Percentiles rank a stretch among this genome's conserved stretches.
Conservation (phyloP, 495 filamentous ascomycete genomes). For the Tuber magnatum region DNA sequence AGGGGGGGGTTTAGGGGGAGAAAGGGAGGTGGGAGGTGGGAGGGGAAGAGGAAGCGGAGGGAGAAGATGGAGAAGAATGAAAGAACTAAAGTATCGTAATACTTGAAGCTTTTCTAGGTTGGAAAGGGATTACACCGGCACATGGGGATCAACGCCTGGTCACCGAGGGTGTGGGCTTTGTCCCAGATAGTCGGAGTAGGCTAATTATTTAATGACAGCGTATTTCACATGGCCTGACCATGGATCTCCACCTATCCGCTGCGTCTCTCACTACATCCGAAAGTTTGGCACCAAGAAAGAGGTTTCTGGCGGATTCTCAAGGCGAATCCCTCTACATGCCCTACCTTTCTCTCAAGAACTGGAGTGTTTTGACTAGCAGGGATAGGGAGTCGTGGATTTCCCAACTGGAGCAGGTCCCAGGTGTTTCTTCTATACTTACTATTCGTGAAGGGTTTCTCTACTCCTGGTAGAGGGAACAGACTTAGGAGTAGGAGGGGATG, state of each 20-base stretch:
- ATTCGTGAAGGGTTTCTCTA: neutral
- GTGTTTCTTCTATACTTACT: neutral
- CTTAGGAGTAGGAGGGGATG: neutral
- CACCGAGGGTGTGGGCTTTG: neutral
- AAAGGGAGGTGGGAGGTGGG: neutral
- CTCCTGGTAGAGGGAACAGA: neutral
- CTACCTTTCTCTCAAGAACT: neutral
- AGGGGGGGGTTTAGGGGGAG: neutral
- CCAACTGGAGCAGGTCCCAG: neutral
- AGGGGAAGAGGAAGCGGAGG: neutral
- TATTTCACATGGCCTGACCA: neutral
- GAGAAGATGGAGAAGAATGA: neutral
- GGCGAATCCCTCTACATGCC: neutral
- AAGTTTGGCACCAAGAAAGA: neutral
- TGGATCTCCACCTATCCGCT: slow-evolving; percentile 2
- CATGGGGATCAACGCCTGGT: neutral
- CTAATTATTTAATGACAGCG: neutral
- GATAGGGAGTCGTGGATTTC: neutral
- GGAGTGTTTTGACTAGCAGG: neutral
- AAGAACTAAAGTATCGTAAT: neutral
- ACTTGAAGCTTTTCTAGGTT: neutral
- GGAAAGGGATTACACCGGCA: neutral
- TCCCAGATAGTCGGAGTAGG: neutral
- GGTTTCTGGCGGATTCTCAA: neutral
- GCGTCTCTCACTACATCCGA: neutral